Evolutionary conservation across 2,329 filamentous ascomycete genomes (phyloP), one percentile per base, ranked within the genome.

Genomic region (Colletotrichum brevisporum): DNA sequence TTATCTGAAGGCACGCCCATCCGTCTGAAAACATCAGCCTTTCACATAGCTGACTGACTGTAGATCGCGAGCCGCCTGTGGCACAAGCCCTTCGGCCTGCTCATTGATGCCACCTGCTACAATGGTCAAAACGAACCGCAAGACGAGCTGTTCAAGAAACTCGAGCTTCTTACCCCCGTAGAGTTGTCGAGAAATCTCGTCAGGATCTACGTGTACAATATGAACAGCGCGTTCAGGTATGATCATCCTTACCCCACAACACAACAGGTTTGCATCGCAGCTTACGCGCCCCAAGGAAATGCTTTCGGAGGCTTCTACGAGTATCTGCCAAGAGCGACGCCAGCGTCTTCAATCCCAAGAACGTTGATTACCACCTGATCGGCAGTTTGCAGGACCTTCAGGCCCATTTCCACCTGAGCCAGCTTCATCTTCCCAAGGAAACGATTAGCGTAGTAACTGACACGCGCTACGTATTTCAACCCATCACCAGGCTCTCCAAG

Each of bases 71-170:
- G 90, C 73, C 85, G 90, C 47, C 82, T 92, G 70, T 92, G 90
- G 90, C 89, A 92, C 75, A 86, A 89, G 69, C 89, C 89, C 0
- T 92, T 92, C 72, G 89, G 89, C 0, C 80, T 92, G 5, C 83
- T 92, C 26, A 86, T 92, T 64, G 90, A 92, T 76, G 90, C 90
- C 15, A 92, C 90, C 13, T 92, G 89, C 77, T 92, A 92, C 74
- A 89, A 86, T 72, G 89, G 89, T n/a, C 86, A 89, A 68, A 89
- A 87, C 63, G 90, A 92, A 71, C 86, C 89, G 13, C 88, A 88
- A 70, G 90, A 92, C 74, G 88, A 90, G 18, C 79, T 92, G 2
- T 90, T 92, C 74, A 87, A 87, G 61, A 90, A 87, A 73, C 79
- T 91, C 9, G 89, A 92, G 74, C 79, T 87, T 12, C 83, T 92